These are phyloP conservation scores for Paramecium octaurelia DNA, from an alignment of 73 alveolate species.

Conservation along the genomic window DNA sequence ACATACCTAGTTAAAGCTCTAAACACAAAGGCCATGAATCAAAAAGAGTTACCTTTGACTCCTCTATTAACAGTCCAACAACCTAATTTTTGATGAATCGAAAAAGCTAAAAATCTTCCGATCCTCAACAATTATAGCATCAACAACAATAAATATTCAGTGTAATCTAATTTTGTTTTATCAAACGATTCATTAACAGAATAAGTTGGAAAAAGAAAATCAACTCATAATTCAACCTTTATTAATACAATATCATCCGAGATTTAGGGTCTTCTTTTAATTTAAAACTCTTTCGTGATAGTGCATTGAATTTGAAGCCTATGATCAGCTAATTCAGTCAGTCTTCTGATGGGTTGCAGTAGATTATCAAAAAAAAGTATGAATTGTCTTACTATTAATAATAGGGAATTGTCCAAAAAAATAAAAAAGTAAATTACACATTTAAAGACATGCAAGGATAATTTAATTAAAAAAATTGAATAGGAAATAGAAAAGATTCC, in stretches of 20 bases:
- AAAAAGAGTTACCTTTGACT: background rate
- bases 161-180: background rate
- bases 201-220: constrained; percentile 43
- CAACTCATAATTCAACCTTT: background rate
- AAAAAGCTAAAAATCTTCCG: background rate
- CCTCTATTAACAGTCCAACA: background rate
- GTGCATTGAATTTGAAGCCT: background rate
- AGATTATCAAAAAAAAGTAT: background rate
- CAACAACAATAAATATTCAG: background rate
- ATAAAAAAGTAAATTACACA: background rate
- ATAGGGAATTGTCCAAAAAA: background rate
- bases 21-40: background rate
- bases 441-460: background rate
- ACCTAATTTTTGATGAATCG: background rate
- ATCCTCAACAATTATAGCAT: background rate
- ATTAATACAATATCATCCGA: background rate
- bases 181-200: background rate
- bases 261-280: constrained; percentile 43
- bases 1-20: background rate
- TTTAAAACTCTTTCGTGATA: background rate
- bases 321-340: background rate
- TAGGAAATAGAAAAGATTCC: background rate
- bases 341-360: background rate
- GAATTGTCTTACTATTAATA: background rate
- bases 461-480: background rate